A percentile compares a stretch with the other conserved stretches of the same genome.
phyloP scores from a whole-genome alignment of 1,139 yeast species.

The Candida sanyaensis region DNA sequence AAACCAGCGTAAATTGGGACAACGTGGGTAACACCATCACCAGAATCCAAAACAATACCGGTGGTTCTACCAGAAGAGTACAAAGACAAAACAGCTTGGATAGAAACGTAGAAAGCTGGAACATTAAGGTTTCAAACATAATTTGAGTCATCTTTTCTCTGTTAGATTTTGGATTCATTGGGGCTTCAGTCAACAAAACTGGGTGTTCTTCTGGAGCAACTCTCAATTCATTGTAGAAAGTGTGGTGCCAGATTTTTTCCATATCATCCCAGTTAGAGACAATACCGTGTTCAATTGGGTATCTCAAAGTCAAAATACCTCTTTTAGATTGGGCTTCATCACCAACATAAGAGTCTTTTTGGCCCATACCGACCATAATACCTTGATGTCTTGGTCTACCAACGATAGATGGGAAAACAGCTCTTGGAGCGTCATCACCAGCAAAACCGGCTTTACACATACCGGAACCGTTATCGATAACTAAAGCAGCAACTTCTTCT shows the following conservation, averaged over 20 bases:
- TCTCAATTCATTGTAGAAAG: conserved; percentile 95
- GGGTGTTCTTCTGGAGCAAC: conserved; percentile 99
- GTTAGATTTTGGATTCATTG: conserved; percentile 98
- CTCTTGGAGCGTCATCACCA: conserved; percentile 99
- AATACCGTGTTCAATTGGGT: conserved; percentile 99
- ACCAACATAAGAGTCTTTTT: conserved; percentile 99
- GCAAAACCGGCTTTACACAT: conserved; percentile 99
- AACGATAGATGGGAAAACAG: conserved; percentile 99
- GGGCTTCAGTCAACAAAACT: conserved; percentile 96
- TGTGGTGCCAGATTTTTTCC: conserved; percentile 99
- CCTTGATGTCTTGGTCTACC: conserved; percentile 99
- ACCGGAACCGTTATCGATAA: conserved; percentile 99
- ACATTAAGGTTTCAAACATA: conserved; percentile 98
- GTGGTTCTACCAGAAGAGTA: conserved; percentile 99
- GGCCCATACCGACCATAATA: conserved; percentile 99
- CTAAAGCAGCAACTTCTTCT: conserved; percentile 70
- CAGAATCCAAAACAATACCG: conserved; percentile 98
- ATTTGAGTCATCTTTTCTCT: conserved; percentile 99
- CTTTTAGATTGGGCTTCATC: conserved; percentile 99
- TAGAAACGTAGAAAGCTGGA: conserved; percentile 98
- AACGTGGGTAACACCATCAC: conserved; percentile 99
- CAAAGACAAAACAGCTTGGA: conserved; percentile 97
- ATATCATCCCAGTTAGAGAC: conserved; percentile 99
- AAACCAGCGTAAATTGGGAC: conserved; percentile 99
- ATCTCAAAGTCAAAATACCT: conserved; percentile 98